phyloP scores from a whole-genome alignment of 306 rosid species.

The Cercis canadensis region DNA sequence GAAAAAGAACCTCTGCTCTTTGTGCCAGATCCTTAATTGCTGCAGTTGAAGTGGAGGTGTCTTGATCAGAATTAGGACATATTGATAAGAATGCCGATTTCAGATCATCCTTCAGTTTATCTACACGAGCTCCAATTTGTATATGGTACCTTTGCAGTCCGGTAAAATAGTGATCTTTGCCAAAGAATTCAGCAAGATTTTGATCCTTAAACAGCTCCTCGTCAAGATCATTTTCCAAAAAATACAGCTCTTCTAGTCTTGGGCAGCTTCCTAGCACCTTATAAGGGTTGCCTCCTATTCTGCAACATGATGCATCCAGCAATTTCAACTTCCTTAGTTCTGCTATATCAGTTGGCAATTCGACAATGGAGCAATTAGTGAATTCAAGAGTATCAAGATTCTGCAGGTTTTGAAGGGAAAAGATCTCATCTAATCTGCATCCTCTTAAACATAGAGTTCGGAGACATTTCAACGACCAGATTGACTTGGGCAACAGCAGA shows the following conservation, averaged over 20 bases:
- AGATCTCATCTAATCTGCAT: background rate
- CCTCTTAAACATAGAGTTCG: background rate
- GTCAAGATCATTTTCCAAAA: background rate
- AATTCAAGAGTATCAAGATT: background rate
- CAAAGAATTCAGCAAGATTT: background rate
- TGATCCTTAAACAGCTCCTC: background rate
- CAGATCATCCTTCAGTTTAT: background rate
- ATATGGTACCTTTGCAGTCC: background rate
- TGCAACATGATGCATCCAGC: background rate
- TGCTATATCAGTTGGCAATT: background rate
- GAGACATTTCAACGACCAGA: background rate
- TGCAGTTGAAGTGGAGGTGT: background rate
- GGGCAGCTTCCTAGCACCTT: background rate
- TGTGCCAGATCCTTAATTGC: background rate
- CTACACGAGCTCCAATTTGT: background rate
- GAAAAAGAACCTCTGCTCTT: background rate
- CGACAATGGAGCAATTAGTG: background rate
- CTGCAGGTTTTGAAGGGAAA: background rate
- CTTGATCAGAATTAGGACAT: background rate
- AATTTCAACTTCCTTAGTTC: background rate
- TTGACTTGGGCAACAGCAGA: background rate
- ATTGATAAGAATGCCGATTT: background rate
- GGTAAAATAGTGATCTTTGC: background rate
- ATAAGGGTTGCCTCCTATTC: conserved; percentile 1
- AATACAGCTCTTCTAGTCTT: conserved; percentile 14